Base-by-base conservation (phyloP, 2,329 filamentous ascomycete species). In the Eutypella sp. region DNA sequence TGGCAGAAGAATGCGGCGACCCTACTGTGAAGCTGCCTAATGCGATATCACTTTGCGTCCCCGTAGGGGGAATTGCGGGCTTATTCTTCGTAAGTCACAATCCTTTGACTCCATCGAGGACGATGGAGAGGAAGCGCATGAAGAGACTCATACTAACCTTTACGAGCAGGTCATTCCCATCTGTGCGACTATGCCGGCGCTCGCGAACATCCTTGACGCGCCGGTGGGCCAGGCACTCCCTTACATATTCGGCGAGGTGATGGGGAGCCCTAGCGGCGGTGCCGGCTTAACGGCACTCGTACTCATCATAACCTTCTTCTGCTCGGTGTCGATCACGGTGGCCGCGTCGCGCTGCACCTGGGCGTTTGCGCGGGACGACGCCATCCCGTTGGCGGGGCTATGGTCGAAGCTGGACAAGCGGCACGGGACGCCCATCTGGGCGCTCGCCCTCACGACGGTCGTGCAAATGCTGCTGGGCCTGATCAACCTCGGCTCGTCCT, bases 291-390 rank as follows among this genome's bases (percentile, higher is more conserved):
- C 72, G 16, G 56, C 78, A 2, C 74, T 79, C 2, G 67, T 82
- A 25, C 68, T 81, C 40, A 67, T 81, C 29, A 73, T 82, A 45
- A 78, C 74, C 16, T 59, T 82, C 38, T 73, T 81, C 57, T 81
- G 78, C 57, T 78, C 76, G 42, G 79, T 85, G 36, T 81, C 80
- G 19, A 84, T 84, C 60, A 84, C 82, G 3, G 83, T 84, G 10
- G 80, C 83, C 4, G 75, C 82, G 1, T 85, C 81, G 31, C 77
- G 83, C 31, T 84, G 81, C 61, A 84, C 79, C 2, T 79, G 83
- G 68, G 82, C 81, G 7, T 83, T 86, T 52, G 79, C 78, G 29
- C 73, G 78, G 49, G 78, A 82, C 54, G 72, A 73, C 34, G 77
- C 76, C 37, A 75, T 81, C 39, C 78, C 78, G 3, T 64, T 76